Percentiles rank a stretch among this genome's conserved stretches.
Evolutionary conservation across 2,329 filamentous ascomycete genomes (phyloP).

Genomic region (Talaromyces sp.): DNA sequence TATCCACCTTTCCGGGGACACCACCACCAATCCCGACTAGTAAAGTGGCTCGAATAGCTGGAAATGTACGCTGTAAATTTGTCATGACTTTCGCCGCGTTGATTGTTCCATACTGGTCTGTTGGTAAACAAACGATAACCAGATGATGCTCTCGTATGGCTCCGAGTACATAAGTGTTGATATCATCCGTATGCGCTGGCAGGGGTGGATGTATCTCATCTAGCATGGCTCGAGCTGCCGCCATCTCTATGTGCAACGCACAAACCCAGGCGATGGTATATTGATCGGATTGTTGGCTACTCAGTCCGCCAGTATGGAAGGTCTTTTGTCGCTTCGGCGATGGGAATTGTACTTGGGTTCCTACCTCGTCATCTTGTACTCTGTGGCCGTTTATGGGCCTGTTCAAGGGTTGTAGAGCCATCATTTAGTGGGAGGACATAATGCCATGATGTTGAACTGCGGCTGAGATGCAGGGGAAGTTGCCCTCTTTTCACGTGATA

Average conservation of each 20-base stretch:
- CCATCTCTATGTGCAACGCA: slow-evolving; percentile 32
- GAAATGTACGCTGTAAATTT: slow-evolving; percentile 30
- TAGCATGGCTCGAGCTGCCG: slow-evolving; percentile 31
- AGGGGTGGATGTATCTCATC: slow-evolving; percentile 29
- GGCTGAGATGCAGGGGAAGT: no score
- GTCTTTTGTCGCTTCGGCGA: slow-evolving; percentile 8
- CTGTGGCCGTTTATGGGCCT: no score
- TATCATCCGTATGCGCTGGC: slow-evolving; percentile 11
- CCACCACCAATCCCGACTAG: slow-evolving; percentile 37
- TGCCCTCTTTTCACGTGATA: no score
- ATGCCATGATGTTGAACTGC: no score
- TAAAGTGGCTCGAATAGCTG: slow-evolving; percentile 24
- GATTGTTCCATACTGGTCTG: slow-evolving; percentile 20
- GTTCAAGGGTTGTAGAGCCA: no score
- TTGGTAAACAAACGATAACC: slow-evolving; percentile 27
- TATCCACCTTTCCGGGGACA: slow-evolving; percentile 26
- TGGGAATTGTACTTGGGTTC: no score
- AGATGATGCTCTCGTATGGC: slow-evolving; percentile 27
- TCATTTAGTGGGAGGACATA: no score
- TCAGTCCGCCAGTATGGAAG: not conserved
- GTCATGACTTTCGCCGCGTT: slow-evolving; percentile 25
- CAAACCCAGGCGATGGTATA: slow-evolving; percentile 40
- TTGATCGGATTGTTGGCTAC: no score
- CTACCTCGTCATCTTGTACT: no score
- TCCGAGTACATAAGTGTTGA: slow-evolving; percentile 29